A percentile compares a stretch with the other conserved stretches of the same genome.
These are phyloP conservation scores for Plantago rigida DNA, from an alignment of 305 asterid genomes.

Conservation along the genomic window DNA sequence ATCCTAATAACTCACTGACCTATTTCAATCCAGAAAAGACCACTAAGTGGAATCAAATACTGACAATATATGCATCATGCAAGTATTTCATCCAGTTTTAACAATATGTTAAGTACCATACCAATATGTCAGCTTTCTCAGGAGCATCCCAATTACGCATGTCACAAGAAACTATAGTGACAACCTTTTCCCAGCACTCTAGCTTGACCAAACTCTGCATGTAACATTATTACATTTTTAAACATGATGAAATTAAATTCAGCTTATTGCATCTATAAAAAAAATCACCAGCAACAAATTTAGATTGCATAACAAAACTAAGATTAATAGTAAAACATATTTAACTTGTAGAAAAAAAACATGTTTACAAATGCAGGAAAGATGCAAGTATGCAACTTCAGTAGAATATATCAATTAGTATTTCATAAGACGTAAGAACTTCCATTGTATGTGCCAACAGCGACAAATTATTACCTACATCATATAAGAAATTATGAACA, in stretches of 20 bases:
- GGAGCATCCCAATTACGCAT: slow-evolving; percentile 96
- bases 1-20: slow-evolving; percentile 98
- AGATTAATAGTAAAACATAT: no score
- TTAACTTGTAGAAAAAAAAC: no score
- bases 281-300: not conserved
- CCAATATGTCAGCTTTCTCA: slow-evolving; percentile 96
- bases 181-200: slow-evolving; percentile 84
- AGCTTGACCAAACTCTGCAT: slow-evolving; percentile 84
- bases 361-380: no score
- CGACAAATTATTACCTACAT: no score
- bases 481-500: no score
- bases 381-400: no score
- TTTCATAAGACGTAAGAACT: no score
- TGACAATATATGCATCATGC: slow-evolving; percentile 6
- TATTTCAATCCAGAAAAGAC: slow-evolving; percentile 27
- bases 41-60: slow-evolving; percentile 13
- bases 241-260: slow-evolving; percentile 3
- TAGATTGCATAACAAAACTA: no score
- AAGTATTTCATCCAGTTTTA: slow-evolving; percentile 1
- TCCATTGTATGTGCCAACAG: no score
- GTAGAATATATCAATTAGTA: no score
- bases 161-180: slow-evolving; percentile 79
- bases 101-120: slow-evolving; percentile 22
- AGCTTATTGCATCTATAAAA: slow-evolving; percentile 9
- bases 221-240: slow-evolving; percentile 18